Conservation (phyloP, 441 rosid genomes). For the Codiaeum variegatum region DNA sequence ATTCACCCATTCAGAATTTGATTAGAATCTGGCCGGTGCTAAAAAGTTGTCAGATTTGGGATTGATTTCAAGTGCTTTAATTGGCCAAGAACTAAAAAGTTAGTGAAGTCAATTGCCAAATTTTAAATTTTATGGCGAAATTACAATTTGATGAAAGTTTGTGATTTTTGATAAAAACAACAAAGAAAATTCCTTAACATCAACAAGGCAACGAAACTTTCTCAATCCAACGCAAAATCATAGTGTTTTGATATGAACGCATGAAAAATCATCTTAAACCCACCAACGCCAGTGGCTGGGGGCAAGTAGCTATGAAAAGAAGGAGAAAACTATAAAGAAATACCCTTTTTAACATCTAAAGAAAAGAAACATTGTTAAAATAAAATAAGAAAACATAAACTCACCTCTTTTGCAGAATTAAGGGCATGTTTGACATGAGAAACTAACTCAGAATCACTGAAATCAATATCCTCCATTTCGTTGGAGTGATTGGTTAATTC, state of each 20-base stretch:
- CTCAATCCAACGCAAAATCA: not conserved
- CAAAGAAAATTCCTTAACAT: not conserved
- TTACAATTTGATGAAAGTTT: too few species aligned
- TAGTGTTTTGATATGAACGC: not conserved
- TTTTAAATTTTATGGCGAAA: too few species aligned
- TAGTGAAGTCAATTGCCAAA: too few species aligned
- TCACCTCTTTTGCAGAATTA: conserved; percentile 38
- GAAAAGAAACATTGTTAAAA: not conserved
- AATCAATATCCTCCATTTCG: conserved; percentile 26
- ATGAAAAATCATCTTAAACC: not conserved
- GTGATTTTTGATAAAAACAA: too few species aligned
- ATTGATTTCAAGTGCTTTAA: too few species aligned
- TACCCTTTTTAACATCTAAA: not conserved
- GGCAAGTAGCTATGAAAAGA: not conserved
- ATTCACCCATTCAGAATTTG: too few species aligned
- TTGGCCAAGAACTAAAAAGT: too few species aligned
- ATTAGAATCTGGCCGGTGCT: too few species aligned
- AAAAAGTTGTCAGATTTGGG: too few species aligned
- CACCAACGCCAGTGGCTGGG: not conserved
- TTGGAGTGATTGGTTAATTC: conserved; percentile 20
- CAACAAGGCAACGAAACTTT: too few species aligned
- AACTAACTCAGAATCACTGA: conserved; percentile 50
- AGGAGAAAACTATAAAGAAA: not conserved
- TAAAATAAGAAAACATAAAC: not conserved
- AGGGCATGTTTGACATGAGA: conserved; percentile 54